A percentile compares a stretch with the other conserved stretches of the same genome.
Evolutionary conservation across 768 basidiomycete genomes (phyloP).

Genomic region (Serendipita sp.): DNA sequence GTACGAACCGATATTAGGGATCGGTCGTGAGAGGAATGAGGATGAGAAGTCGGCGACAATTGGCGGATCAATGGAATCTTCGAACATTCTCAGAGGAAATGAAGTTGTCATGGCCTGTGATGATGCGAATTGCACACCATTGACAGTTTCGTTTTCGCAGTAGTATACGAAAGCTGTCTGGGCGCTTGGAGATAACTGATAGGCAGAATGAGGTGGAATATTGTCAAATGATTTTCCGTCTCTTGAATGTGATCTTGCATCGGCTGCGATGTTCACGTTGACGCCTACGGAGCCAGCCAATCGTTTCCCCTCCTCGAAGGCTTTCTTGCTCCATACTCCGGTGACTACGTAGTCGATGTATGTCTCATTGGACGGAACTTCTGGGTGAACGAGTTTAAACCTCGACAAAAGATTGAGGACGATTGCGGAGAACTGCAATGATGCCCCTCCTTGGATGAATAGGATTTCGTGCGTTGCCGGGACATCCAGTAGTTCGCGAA

Average conservation of each 20-base stretch:
- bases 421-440: constrained; percentile 79
- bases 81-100: constrained; percentile 71
- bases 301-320: constrained; percentile 62
- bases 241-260: constrained; percentile 42
- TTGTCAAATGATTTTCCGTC: constrained; percentile 60
- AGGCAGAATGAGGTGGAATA: constrained; percentile 58
- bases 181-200: constrained; percentile 61
- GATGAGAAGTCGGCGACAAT: constrained; percentile 92
- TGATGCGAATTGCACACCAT: constrained; percentile 75
- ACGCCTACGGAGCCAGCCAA: constrained; percentile 35
- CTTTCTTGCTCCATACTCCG: constrained; percentile 84
- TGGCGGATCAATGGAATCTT: constrained; percentile 39
- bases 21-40: constrained; percentile 90
- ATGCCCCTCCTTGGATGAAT: constrained; percentile 90
- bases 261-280: constrained; percentile 51
- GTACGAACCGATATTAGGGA: constrained; percentile 73
- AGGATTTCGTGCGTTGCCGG: constrained; percentile 74
- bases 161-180: constrained; percentile 70
- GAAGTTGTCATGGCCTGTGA: constrained; percentile 36
- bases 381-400: constrained; percentile 58
- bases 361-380: constrained; percentile 35
- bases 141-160: constrained; percentile 98
- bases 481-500: constrained; percentile 62
- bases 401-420: constrained; percentile 83
- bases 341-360: constrained; percentile 79